Conservation (phyloP, 1,139 yeast genomes). For the Lodderomyces orthopsilosis region DNA sequence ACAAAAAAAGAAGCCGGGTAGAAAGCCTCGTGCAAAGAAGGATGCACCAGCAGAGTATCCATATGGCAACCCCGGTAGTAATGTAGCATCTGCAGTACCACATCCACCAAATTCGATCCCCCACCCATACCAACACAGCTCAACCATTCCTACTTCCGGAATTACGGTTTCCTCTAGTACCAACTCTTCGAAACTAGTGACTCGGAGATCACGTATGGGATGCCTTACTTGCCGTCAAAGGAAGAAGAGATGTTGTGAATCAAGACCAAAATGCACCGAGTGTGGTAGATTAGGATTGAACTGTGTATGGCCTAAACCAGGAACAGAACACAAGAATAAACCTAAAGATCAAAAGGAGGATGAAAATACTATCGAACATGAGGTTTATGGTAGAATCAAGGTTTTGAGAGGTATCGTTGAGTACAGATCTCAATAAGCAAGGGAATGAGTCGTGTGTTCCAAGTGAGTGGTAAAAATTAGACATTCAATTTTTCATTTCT, state of each 20-base stretch:
- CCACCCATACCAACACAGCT: conserved; percentile 2
- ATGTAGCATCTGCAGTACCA: not conserved
- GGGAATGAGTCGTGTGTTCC: too few relatives aligned
- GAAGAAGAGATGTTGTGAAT: conserved; percentile 46
- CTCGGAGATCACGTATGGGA: conserved; percentile 44
- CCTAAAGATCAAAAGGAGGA: conserved; percentile 48
- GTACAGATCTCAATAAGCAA: conserved; percentile 23
- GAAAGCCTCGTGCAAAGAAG: conserved; percentile 9
- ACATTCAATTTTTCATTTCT: not conserved
- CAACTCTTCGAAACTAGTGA: conserved; percentile 14
- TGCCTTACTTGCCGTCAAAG: conserved; percentile 47
- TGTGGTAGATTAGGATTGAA: conserved; percentile 40
- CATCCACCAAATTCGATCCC: not conserved
- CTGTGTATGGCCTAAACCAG: conserved; percentile 53
- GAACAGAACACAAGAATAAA: conserved; percentile 48
- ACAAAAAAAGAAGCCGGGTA: conserved; percentile 9
- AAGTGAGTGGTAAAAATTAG: not conserved
- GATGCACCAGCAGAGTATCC: not conserved
- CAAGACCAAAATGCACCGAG: conserved; percentile 42
- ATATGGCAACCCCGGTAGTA: not conserved
- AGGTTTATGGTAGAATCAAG: conserved; percentile 56
- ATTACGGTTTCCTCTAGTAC: not conserved
- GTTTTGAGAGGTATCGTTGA: conserved; percentile 63
- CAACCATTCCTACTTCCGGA: conserved; percentile 1
- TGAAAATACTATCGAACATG: conserved; percentile 49